Percentiles rank a stretch among this genome's conserved stretches.
These are phyloP conservation scores for Fusarium luffae DNA, from an alignment of 2,329 filamentous ascomycete species.

Conservation along the genomic window DNA sequence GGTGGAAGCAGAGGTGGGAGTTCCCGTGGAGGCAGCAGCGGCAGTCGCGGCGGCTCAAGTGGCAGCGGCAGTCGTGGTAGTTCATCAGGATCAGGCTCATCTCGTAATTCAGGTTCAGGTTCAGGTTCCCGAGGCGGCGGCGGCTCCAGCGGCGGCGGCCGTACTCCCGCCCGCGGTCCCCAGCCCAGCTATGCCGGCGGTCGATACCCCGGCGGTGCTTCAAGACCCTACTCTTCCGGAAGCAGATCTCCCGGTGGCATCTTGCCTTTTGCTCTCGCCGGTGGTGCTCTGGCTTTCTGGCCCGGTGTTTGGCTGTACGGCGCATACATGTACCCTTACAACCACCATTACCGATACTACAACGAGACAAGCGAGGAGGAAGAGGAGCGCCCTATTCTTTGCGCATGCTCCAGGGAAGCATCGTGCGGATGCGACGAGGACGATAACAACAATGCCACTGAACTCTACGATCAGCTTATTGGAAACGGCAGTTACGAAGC, in stretches of 20 bases:
- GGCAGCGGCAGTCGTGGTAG: constrained; percentile 21
- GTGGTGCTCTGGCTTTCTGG: constrained; percentile 66
- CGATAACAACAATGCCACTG: constrained; percentile 64
- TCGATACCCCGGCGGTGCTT: constrained; percentile 70
- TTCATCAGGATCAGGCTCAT: constrained; percentile 36
- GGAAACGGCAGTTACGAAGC: constrained; percentile 70
- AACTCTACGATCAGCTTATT: constrained; percentile 70
- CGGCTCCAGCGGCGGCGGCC: constrained; percentile 6
- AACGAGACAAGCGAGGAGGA: constrained; percentile 59
- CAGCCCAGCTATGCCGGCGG: constrained; percentile 70
- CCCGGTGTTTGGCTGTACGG: constrained; percentile 73
- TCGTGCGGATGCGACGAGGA: constrained; percentile 73
- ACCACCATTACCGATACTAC: constrained; percentile 58
- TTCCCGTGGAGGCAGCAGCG: constrained; percentile 27
- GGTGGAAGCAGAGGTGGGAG: constrained; percentile 31
- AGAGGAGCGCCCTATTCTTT: constrained; percentile 52
- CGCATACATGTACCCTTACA: constrained; percentile 67
- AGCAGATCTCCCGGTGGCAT: constrained; percentile 63
- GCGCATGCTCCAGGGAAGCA: constrained; percentile 62
- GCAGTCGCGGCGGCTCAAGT: constrained; percentile 14
- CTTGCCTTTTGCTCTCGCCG: constrained; percentile 63
- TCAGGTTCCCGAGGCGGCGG: constrained; percentile 8
- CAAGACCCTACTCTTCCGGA: constrained; percentile 70
- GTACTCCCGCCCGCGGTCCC: constrained; percentile 62
- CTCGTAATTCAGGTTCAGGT: constrained; percentile 30